Evolutionary conservation across 495 filamentous ascomycete species (phyloP), one percentile per base, ranked within the genome.

Genomic region (Articulospora tetracladia): DNA sequence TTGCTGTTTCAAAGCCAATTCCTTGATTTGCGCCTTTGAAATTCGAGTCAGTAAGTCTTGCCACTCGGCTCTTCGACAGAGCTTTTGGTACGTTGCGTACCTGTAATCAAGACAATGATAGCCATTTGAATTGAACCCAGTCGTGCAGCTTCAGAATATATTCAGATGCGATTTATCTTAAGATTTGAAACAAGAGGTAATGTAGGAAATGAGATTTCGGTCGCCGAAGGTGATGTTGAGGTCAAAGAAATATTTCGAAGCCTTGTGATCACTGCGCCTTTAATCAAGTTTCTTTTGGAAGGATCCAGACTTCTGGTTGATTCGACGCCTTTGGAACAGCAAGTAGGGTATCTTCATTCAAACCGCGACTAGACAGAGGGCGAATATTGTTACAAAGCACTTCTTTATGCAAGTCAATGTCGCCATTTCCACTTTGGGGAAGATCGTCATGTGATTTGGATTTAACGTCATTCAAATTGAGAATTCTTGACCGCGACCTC

Each of bases 1-100:
- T 66, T 4, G 71, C 58, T 1, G 72, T 68, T 52, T 70, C 75
- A 34, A 56, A 73, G 50, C 76, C 76, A 47, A 76, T 66, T 22
- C 74, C 74, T 50, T 65, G 65, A 59, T 72, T 76, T 39, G 70
- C 72, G 34, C 73, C 73, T 69, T 15, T 6, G 22, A 20, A n/a
- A 19, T n/a, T n/a, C n/a, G n/a, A 25, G 48, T 51, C 48, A 51
- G 48, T 19, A 44, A 15, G 17, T 8, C 39, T 44, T n/a, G 30
- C 39, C 10, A 17, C 39, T 44, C 39, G 39, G 17, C 11, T 44
- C 39, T 12, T n/a, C 39, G 39, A 15, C 13, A 32, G 30, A 32
- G 30, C 4, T 13, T 32, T 32, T 4, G 13, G 13, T 32, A 32
- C 13, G 30, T 13, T 32, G 30, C 39, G 8, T 44, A 44, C 39